Conservation (phyloP, 2,329 filamentous ascomycete species). For the Penicillium hesseltinei region DNA sequence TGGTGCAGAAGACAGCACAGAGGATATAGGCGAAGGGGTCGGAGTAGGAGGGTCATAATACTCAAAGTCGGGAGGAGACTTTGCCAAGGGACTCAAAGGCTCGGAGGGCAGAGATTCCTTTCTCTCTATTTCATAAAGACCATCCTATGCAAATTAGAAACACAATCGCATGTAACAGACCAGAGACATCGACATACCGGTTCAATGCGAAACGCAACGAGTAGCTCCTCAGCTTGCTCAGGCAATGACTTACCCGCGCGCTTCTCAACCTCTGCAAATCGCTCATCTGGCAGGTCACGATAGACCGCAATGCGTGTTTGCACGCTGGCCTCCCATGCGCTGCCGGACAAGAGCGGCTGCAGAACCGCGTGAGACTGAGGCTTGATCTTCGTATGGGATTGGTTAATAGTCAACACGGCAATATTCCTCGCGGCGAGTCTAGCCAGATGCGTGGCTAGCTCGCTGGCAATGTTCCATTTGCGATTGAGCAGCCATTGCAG, state of each 20-base stretch:
- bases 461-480: conserved; percentile 62
- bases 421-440: conserved; percentile 72
- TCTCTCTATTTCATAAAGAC: conserved; percentile 8
- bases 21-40: conserved; percentile 7
- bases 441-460: conserved; percentile 59
- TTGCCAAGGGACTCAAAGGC: neutral
- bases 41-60: conserved; percentile 9
- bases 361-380: conserved; percentile 65
- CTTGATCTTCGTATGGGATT: conserved; percentile 79
- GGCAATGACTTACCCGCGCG: conserved; percentile 52
- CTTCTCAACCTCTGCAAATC: conserved; percentile 66
- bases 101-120: neutral
- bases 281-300: conserved; percentile 63
- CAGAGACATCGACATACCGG: conserved; percentile 27
- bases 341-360: conserved; percentile 70
- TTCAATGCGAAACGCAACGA: conserved; percentile 43
- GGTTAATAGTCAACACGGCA: conserved; percentile 72
- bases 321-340: conserved; percentile 77
- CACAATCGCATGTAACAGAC: neutral
- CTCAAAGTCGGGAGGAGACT: conserved; percentile 5
- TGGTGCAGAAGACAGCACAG: conserved; percentile 4
- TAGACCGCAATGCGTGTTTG: conserved; percentile 74
- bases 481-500: conserved; percentile 35
- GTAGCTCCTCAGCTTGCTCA: conserved; percentile 27
- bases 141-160: conserved; percentile 12